phyloP scores from a whole-genome alignment of 306 rosid species.

The Cicer judaicum region DNA sequence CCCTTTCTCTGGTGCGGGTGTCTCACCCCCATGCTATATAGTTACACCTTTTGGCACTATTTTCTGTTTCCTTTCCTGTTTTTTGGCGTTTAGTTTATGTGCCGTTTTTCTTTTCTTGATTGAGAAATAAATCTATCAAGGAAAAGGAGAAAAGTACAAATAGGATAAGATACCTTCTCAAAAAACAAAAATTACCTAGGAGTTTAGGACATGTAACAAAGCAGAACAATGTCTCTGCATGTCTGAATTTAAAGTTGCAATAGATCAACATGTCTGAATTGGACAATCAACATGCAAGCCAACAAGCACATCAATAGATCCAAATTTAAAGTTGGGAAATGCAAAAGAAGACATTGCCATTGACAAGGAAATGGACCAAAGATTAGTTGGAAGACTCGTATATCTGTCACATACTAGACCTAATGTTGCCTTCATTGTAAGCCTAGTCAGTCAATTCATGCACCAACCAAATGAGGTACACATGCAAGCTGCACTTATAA shows the following conservation, averaged over 20 bases:
- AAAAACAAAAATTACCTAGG: neutral
- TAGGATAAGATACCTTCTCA: constrained; percentile 3
- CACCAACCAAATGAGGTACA: too few relatives aligned
- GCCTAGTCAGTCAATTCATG: too few relatives aligned
- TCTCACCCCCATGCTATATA: neutral
- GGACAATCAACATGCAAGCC: too few relatives aligned
- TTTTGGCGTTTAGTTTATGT: neutral
- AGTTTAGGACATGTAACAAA: constrained; percentile 14
- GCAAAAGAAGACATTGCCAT: too few relatives aligned
- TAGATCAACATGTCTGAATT: too few relatives aligned
- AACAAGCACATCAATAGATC: too few relatives aligned
- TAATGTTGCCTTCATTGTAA: too few relatives aligned
- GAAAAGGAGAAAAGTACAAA: constrained; percentile 7
- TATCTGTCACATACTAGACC: too few relatives aligned
- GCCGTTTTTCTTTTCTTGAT: neutral
- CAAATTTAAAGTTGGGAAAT: too few relatives aligned
- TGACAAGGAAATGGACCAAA: too few relatives aligned
- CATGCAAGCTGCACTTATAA: too few relatives aligned
- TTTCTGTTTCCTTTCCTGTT: constrained; percentile 16
- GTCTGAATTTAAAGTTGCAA: neutral
- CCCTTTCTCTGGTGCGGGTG: neutral
- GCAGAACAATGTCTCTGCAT: neutral
- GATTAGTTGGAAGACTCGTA: too few relatives aligned
- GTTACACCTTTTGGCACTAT: constrained; percentile 30
- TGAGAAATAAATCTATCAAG: constrained; percentile 1